phyloP scores from a whole-genome alignment of 331 rosid genomes.

The Cydonia oblonga region DNA sequence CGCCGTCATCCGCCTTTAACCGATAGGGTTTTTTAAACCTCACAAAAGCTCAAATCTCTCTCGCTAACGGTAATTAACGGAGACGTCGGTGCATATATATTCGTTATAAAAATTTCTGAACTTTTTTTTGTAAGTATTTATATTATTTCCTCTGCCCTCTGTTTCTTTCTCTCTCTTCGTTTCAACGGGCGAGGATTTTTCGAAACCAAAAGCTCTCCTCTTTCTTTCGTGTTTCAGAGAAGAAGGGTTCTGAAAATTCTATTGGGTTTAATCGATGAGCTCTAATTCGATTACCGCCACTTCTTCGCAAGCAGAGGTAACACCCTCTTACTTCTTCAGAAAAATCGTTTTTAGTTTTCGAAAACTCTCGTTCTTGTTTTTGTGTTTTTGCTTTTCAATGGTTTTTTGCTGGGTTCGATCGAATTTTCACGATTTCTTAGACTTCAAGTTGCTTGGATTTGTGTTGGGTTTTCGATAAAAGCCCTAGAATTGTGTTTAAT shows the following conservation, averaged over 20 bases:
- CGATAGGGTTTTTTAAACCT: constrained; percentile 15
- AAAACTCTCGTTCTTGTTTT: constrained; percentile 11
- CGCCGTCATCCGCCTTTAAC: constrained; percentile 37
- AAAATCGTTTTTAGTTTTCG: not conserved
- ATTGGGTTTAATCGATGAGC: constrained; percentile 41
- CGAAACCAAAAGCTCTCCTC: constrained; percentile 43
- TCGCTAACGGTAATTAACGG: constrained; percentile 61
- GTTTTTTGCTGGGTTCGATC: constrained; percentile 18
- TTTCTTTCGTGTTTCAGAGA: constrained; percentile 20
- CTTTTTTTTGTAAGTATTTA: not conserved
- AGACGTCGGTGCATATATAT: constrained; percentile 67
- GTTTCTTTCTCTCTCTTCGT: constrained; percentile 5
- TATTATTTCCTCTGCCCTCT: not conserved
- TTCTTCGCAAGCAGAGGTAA: constrained; percentile 45
- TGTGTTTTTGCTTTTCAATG: not conserved
- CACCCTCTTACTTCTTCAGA: constrained; percentile 14
- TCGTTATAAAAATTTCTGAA: constrained; percentile 18
- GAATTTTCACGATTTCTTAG: constrained; percentile 13
- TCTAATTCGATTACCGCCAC: constrained; percentile 73
- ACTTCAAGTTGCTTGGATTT: constrained; percentile 12
- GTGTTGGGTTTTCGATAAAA: constrained; percentile 11
- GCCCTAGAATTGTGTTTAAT: constrained; percentile 10
- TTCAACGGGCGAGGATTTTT: constrained; percentile 99
- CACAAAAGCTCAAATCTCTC: not conserved
- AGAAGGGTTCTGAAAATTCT: constrained; percentile 2